These are phyloP conservation scores for Leishmania tropica DNA, from an alignment of 208 protist species.

Conservation along the genomic window DNA sequence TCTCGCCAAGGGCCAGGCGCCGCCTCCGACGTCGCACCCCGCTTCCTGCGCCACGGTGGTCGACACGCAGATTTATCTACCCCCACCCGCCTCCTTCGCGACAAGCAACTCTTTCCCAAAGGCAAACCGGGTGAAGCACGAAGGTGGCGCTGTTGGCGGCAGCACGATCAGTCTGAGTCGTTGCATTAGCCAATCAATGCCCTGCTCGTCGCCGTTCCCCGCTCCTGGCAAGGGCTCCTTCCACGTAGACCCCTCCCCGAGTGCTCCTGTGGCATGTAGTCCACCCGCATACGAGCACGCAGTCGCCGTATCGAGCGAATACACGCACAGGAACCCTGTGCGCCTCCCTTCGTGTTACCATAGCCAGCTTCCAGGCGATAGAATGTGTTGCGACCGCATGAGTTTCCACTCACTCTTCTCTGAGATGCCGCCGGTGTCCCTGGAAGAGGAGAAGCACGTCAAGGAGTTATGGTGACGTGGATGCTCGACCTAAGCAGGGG, in stretches of 20 bases:
- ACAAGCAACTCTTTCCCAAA: background rate
- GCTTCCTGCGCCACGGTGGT: background rate
- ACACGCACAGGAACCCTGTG: background rate
- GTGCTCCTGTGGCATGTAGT: background rate
- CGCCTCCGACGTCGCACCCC: too few species aligned
- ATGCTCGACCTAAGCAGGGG: background rate
- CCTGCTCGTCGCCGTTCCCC: background rate
- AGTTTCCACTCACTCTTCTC: background rate
- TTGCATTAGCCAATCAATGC: background rate
- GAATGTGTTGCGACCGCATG: background rate
- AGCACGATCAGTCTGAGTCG: background rate
- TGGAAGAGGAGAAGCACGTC: conserved; percentile 25
- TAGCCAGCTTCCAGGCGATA: conserved; percentile 5
- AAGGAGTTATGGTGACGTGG: conserved; percentile 25
- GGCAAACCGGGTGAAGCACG: background rate
- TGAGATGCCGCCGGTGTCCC: conserved; percentile 8
- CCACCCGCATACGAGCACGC: conserved; percentile 7
- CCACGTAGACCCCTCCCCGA: background rate
- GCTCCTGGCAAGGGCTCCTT: background rate
- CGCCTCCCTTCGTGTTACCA: conserved; percentile 8
- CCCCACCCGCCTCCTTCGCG: background rate
- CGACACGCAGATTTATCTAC: background rate
- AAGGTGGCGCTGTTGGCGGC: too few species aligned
- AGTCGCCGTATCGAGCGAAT: background rate
- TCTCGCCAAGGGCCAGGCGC: background rate